Conservation (phyloP, 768 basidiomycete species). For the Leccinum truebloodii region DNA sequence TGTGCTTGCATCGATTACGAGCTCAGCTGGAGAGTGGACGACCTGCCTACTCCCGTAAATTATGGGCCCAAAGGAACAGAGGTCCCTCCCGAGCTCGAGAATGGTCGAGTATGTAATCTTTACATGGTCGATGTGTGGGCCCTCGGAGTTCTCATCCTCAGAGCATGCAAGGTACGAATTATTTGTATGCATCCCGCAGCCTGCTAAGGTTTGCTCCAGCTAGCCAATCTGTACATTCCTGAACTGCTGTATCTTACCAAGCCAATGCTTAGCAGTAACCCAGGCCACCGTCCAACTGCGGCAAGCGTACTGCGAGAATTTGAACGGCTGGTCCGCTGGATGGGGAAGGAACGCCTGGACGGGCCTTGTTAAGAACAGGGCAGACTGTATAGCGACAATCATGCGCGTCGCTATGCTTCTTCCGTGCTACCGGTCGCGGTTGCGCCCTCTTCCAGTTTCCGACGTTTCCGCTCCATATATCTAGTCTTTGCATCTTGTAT, state of each 20-base stretch:
- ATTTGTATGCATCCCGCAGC: neutral
- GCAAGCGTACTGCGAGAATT: constrained; percentile 51
- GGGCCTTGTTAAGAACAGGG: constrained; percentile 10
- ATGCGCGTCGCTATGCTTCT: constrained; percentile 14
- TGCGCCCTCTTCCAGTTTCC: constrained; percentile 55
- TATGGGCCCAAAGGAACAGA: constrained; percentile 58
- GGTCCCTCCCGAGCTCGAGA: constrained; percentile 68
- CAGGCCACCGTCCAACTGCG: constrained; percentile 53
- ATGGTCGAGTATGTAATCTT: constrained; percentile 50
- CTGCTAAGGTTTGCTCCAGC: constrained; percentile 35
- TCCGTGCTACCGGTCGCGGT: neutral
- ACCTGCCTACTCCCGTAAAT: constrained; percentile 38
- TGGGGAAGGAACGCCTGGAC: constrained; percentile 38
- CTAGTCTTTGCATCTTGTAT: constrained; percentile 74
- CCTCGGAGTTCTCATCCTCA: constrained; percentile 61
- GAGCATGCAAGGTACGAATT: constrained; percentile 59
- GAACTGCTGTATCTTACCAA: constrained; percentile 57
- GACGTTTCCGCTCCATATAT: constrained; percentile 78
- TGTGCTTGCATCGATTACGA: constrained; percentile 80
- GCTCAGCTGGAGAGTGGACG: constrained; percentile 55
- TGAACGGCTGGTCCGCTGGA: constrained; percentile 45
- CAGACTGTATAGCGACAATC: neutral
- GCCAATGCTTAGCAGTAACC: constrained; percentile 59
- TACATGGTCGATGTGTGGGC: constrained; percentile 80
- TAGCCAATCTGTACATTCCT: constrained; percentile 57